These are phyloP conservation scores for Eucalyptus urophylla DNA, from an alignment of 345 rosid species.

Conservation along the genomic window DNA sequence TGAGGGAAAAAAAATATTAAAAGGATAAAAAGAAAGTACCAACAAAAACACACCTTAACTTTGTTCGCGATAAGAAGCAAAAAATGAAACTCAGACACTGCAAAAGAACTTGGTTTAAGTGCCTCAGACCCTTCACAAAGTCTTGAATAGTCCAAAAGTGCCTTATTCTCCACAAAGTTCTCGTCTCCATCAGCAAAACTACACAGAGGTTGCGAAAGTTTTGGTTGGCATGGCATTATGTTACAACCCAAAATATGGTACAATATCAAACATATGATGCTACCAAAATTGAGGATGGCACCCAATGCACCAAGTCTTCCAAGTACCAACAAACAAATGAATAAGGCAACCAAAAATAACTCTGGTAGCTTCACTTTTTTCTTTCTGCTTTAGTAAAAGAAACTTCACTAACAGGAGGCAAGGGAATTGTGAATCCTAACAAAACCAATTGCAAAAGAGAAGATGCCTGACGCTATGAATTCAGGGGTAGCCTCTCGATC, in stretches of 20 bases:
- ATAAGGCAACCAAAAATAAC: not conserved
- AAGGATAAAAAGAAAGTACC: not conserved
- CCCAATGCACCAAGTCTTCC: not conserved
- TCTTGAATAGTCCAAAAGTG: conserved; percentile 75
- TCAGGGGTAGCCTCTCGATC: not conserved
- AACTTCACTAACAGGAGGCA: not conserved
- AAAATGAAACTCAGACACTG: conserved; percentile 94
- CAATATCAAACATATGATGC: not conserved
- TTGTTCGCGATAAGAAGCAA: conserved; percentile 88
- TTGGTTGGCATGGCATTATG: not conserved
- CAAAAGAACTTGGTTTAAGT: conserved; percentile 80
- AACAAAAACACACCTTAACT: conserved; percentile 67
- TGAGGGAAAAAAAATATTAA: not conserved
- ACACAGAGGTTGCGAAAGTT: conserved; percentile 4
- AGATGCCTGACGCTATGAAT: not conserved
- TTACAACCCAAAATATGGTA: not conserved
- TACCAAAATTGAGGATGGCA: not conserved
- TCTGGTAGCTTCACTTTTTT: not conserved
- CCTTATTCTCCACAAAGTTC: conserved; percentile 98
- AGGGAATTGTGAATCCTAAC: not conserved
- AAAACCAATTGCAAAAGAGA: not conserved
- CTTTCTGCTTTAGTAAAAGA: not conserved
- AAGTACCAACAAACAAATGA: not conserved
- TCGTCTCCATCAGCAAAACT: conserved; percentile 89
- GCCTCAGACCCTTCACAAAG: conserved; percentile 61